These are phyloP conservation scores for Penicillium occitanis DNA, from an alignment of 2,329 filamentous ascomycete genomes.

Conservation along the genomic window DNA sequence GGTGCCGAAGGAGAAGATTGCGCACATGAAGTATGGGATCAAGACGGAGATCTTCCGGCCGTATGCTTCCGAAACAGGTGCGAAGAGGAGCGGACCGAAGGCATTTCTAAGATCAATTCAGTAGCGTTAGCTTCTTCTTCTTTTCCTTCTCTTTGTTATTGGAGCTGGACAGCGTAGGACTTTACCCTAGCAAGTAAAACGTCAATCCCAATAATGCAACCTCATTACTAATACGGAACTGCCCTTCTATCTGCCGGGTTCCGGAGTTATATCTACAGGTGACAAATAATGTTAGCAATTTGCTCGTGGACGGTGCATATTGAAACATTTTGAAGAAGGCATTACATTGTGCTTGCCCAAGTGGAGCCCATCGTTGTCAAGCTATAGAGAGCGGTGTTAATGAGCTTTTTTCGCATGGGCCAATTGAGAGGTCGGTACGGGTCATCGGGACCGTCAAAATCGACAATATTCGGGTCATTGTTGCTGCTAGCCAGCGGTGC, in stretches of 20 bases:
- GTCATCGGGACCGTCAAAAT: conserved; percentile 15
- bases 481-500: not conserved
- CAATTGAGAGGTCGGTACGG: not conserved
- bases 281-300: not conserved
- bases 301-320: not conserved
- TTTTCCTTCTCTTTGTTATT: not conserved
- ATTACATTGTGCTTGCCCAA: conserved; percentile 14
- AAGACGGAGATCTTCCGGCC: conserved; percentile 13
- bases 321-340: not conserved
- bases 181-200: conserved; percentile 4
- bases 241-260: not conserved
- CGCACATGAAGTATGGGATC: conserved; percentile 10
- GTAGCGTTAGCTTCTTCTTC: not conserved
- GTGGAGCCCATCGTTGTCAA: conserved; percentile 11
- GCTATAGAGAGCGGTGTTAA: conserved; percentile 7
- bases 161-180: not conserved
- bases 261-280: conserved; percentile 7
- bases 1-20: conserved; percentile 13
- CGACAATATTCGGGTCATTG: conserved; percentile 9
- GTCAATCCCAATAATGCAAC: conserved; percentile 11
- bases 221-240: not conserved
- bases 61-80: conserved; percentile 8
- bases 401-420: conserved; percentile 10
- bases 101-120: conserved; percentile 2
- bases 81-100: conserved; percentile 6